Percentiles rank a stretch among this genome's conserved stretches.
Evolutionary conservation across 345 rosid species (phyloP).

Genomic region (Corchorus olitorius): DNA sequence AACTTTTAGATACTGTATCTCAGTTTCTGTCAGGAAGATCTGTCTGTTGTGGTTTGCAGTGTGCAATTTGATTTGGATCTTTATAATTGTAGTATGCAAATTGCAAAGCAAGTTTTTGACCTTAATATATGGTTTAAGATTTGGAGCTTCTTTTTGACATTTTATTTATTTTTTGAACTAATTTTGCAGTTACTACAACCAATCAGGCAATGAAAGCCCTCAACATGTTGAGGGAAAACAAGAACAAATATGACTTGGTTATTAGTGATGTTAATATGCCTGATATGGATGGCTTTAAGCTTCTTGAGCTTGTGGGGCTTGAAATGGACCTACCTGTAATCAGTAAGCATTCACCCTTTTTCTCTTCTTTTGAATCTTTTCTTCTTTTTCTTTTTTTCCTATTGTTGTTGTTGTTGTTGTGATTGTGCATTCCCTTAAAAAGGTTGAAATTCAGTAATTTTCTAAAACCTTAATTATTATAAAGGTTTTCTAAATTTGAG

Average conservation of each 20-base stretch:
- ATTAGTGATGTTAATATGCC: slow-evolving; percentile 87
- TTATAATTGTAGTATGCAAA: slow-evolving; percentile 5
- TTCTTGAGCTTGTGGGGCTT: slow-evolving; percentile 79
- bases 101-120: background rate
- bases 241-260: slow-evolving; percentile 57
- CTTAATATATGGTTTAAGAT: background rate
- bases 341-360: slow-evolving; percentile 45
- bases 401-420: background rate
- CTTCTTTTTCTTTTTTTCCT: background rate
- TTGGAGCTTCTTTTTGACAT: slow-evolving; percentile 12
- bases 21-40: slow-evolving; percentile 21
- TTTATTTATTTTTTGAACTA: slow-evolving; percentile 1
- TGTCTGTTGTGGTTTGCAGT: slow-evolving; percentile 5
- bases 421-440: background rate
- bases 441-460: background rate
- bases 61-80: slow-evolving; percentile 12
- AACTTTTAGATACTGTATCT: slow-evolving; percentile 20
- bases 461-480: background rate
- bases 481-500: background rate
- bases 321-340: slow-evolving; percentile 90
- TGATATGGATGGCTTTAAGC: slow-evolving; percentile 82
- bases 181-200: slow-evolving; percentile 56
- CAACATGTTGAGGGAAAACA: slow-evolving; percentile 60
- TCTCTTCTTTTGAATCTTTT: background rate
- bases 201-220: slow-evolving; percentile 59